phyloP scores from a whole-genome alignment of 2,329 filamentous ascomycete species.

The Calonectria pteridis region DNA sequence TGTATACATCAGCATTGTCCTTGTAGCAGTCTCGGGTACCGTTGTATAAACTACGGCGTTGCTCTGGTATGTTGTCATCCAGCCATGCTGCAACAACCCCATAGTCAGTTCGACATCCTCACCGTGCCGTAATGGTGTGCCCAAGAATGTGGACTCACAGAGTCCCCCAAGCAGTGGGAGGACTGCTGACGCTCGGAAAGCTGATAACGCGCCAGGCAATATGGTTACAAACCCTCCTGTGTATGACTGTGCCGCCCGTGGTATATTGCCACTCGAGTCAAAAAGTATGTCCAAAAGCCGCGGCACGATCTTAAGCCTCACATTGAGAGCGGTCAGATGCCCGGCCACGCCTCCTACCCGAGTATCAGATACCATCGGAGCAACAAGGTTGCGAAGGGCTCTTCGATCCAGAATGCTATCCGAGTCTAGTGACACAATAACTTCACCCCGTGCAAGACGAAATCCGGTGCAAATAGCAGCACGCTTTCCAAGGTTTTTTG shows the following conservation, averaged over 20 bases:
- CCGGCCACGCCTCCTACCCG: background rate
- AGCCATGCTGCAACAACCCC: background rate
- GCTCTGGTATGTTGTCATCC: background rate
- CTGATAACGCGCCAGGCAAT: background rate
- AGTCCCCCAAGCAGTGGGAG: background rate
- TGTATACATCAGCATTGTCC: constrained; percentile 11
- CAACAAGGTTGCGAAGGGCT: background rate
- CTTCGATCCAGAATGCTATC: background rate
- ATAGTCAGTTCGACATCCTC: background rate
- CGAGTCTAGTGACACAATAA: background rate
- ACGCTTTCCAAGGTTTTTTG: background rate
- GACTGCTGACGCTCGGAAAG: background rate
- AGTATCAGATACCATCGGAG: background rate
- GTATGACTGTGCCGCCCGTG: background rate
- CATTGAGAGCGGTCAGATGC: background rate
- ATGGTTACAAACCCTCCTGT: background rate
- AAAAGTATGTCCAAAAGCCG: background rate
- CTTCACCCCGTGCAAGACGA: background rate
- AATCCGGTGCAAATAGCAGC: background rate
- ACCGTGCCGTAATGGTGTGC: background rate
- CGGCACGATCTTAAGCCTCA: background rate
- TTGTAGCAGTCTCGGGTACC: background rate
- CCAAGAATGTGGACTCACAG: background rate
- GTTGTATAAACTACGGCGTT: background rate
- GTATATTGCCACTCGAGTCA: background rate